Percentiles rank a stretch among this genome's conserved stretches.
Evolutionary conservation across 108 stramenopile species (phyloP).

Genomic region (Cyclotella kingstonii): DNA sequence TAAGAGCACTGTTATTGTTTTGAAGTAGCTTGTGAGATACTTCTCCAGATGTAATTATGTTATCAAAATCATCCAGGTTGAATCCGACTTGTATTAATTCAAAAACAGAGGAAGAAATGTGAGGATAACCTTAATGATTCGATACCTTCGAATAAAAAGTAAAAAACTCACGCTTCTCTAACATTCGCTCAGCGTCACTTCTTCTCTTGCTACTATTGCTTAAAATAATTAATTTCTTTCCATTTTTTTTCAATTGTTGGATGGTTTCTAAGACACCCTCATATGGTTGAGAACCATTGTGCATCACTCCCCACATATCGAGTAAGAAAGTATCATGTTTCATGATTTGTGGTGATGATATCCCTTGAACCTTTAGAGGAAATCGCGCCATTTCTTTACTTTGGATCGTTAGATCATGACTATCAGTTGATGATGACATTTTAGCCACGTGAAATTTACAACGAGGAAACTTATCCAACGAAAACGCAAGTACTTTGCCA

Average conservation of each 20-base stretch:
- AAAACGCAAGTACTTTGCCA: too few relatives aligned
- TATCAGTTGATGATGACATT: neutral
- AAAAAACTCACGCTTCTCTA: constrained; percentile 42
- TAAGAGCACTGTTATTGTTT: constrained; percentile 21
- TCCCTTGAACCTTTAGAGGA: constrained; percentile 6
- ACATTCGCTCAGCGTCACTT: constrained; percentile 48
- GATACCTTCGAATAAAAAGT: neutral
- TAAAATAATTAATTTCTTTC: constrained; percentile 80
- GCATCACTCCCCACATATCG: constrained; percentile 93
- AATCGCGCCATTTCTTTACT: neutral
- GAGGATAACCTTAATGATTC: neutral
- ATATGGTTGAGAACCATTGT: constrained; percentile 80
- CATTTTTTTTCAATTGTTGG: constrained; percentile 38
- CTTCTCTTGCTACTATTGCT: constrained; percentile 87
- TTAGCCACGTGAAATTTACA: too few relatives aligned
- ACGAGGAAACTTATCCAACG: too few relatives aligned
- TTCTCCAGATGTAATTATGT: constrained; percentile 82
- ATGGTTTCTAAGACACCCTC: constrained; percentile 79
- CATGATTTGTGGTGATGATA: constrained; percentile 39
- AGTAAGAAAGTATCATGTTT: constrained; percentile 81
- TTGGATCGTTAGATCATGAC: neutral
- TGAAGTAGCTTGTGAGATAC: constrained; percentile 47
- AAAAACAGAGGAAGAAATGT: neutral
- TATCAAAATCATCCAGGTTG: constrained; percentile 52
- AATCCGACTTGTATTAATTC: constrained; percentile 47